Conservation (phyloP, 345 rosid genomes). For the Raphanus sativus region DNA sequence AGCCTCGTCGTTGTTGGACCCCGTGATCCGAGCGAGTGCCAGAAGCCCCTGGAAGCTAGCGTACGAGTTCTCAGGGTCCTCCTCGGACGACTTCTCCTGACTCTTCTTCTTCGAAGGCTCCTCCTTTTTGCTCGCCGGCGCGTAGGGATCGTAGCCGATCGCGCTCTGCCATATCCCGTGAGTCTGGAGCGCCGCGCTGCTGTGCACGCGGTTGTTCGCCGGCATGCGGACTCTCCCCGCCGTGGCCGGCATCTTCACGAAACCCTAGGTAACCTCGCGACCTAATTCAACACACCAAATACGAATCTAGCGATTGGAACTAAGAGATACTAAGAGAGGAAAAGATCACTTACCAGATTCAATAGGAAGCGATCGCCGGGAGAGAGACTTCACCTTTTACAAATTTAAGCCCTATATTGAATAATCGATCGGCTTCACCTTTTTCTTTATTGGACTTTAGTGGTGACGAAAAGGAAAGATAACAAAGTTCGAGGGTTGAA, state of each 20-base stretch:
- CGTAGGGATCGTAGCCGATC: constrained; percentile 93
- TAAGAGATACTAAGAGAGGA: neutral
- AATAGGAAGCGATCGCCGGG: neutral
- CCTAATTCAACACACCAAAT: constrained; percentile 12
- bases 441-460: too few species aligned
- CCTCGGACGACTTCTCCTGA: constrained; percentile 43
- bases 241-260: constrained; percentile 89
- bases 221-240: constrained; percentile 99
- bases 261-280: constrained; percentile 23
- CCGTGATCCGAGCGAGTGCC: constrained; percentile 80
- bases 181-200: constrained; percentile 96
- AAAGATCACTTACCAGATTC: constrained; percentile 14
- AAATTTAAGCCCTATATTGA: too few species aligned
- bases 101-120: constrained; percentile 48
- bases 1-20: constrained; percentile 74
- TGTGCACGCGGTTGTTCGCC: constrained; percentile 96
- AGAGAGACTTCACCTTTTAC: neutral
- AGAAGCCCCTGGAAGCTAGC: constrained; percentile 80
- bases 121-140: constrained; percentile 65
- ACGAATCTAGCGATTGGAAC: neutral
- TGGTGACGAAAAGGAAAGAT: neutral
- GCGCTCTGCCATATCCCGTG: constrained; percentile 99
- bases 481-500: neutral
- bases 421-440: too few species aligned
- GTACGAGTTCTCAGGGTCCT: constrained; percentile 68